These are phyloP conservation scores for Fusarium begoniae DNA, from an alignment of 2,329 filamentous ascomycete genomes.

Conservation along the genomic window DNA sequence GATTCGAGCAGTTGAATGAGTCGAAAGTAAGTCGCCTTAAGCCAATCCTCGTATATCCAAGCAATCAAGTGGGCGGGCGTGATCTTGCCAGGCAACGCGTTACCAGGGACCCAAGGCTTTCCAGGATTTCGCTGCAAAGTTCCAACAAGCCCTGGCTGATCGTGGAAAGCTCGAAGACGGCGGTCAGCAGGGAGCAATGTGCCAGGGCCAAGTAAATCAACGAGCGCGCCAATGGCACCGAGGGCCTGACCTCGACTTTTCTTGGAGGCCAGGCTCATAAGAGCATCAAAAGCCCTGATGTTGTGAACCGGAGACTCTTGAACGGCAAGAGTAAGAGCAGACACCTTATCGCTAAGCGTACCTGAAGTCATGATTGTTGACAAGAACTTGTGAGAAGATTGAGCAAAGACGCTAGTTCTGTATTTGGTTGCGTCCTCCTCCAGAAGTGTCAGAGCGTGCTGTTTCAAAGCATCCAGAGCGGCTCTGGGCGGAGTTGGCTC, in stretches of 20 bases:
- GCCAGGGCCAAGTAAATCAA: conserved; percentile 92
- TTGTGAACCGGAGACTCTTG: conserved; percentile 98
- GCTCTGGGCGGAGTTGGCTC: conserved; percentile 54
- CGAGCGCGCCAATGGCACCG: conserved; percentile 89
- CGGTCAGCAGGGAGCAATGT: conserved; percentile 84
- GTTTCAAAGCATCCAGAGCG: conserved; percentile 64
- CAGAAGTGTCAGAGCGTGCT: conserved; percentile 78
- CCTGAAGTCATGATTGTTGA: conserved; percentile 96
- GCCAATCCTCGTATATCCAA: conserved; percentile 95
- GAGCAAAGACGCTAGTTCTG: conserved; percentile 75
- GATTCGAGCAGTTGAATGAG: conserved; percentile 89
- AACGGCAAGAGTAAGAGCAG: conserved; percentile 89
- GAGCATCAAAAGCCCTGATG: conserved; percentile 84
- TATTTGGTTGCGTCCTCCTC: conserved; percentile 83
- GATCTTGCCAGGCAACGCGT: conserved; percentile 77
- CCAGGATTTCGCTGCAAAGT: conserved; percentile 70
- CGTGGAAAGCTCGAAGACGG: conserved; percentile 80
- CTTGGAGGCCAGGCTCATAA: conserved; percentile 87
- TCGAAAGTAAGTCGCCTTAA: conserved; percentile 94
- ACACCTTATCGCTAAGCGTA: conserved; percentile 96
- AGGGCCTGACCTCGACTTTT: conserved; percentile 93
- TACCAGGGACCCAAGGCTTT: conserved; percentile 71
- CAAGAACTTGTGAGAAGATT: conserved; percentile 94
- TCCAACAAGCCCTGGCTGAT: conserved; percentile 79
- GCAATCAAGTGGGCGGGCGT: conserved; percentile 81